Evolutionary conservation across 129 eudicot species (phyloP).

Genomic region (Pulicaria dysenterica): DNA sequence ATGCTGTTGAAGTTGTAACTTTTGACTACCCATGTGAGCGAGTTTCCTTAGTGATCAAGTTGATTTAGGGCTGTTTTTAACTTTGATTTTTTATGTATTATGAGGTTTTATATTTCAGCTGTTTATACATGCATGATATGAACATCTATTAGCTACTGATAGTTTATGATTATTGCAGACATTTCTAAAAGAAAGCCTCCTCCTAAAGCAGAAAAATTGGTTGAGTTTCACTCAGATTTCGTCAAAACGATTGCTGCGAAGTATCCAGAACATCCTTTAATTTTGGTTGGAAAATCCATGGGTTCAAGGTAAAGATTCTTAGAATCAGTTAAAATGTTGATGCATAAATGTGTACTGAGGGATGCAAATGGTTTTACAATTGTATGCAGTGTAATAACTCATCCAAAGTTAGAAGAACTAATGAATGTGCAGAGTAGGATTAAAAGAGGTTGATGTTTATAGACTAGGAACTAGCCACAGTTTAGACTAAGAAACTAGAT

Average conservation of each 20-base stretch:
- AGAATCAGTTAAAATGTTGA: background rate
- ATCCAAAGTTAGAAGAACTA: too few species aligned
- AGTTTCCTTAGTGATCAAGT: constrained; percentile 26
- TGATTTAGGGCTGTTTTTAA: constrained; percentile 1
- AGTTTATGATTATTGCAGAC: constrained; percentile 41
- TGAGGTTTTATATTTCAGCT: background rate
- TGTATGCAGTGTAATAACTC: too few species aligned
- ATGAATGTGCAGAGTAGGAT: too few species aligned
- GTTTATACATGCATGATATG: background rate
- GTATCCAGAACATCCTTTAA: constrained; percentile 72
- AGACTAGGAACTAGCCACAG: too few species aligned
- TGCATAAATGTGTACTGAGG: background rate
- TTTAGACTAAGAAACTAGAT: too few species aligned
- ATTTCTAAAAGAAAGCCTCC: constrained; percentile 64
- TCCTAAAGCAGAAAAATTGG: constrained; percentile 83
- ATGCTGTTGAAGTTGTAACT: constrained; percentile 79
- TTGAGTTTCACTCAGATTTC: constrained; percentile 68
- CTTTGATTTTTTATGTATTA: constrained; percentile 3
- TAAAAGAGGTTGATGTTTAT: too few species aligned
- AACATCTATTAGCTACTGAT: constrained; percentile 8
- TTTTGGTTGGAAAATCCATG: constrained; percentile 88
- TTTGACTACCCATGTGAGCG: constrained; percentile 92
- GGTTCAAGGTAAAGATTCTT: constrained; percentile 70
- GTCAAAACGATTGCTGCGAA: constrained; percentile 51
- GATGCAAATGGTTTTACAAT: background rate